Base-by-base conservation (phyloP, 805 yeast species). In the Zygotorulaspora florentina region DNA sequence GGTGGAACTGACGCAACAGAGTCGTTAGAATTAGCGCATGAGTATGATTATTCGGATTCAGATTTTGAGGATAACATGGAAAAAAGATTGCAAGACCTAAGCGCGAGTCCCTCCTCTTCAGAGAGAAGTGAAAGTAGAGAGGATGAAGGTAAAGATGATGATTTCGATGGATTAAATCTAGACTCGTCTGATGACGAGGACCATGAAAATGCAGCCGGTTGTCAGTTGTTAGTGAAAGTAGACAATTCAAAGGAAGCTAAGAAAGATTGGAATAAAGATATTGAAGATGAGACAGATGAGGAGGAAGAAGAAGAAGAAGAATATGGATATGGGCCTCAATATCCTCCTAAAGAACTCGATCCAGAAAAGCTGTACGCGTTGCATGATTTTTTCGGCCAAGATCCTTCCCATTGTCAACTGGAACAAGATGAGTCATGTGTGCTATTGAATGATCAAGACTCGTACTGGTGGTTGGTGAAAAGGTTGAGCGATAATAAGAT, bases 391-490 rank as follows among this genome's bases (percentile, higher is more conserved):
- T 75, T 74, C 42, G 98, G 97, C 1, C 95, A 96, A 4, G 96
- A 89, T 60, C 89, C 91, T 3, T 87, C 93, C 38, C 99, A 91
- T 67, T 85, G 96, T 54, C 80, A 84, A 47, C 73, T 91, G 9
- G 63, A 70, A 16, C 80, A 87, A 53, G 90, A 91, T 59, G 96
- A 88, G 57, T 82, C 95, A 1, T 91, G 95, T 52, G 71, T 77
- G 36, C 68, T 93, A 15, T 68, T 93, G 29, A 89, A 88, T 60
- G 99, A 93, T 60, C 82, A 85, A 40, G 96, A 93, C 66, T 77
- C 87, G 50, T 93, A 93, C 67, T 93, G 99, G 99, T 93, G 99
- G 98, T 71, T 91, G 9, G 91, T 93, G 55, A 65, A 76, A 57
- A 62, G 73, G 49, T 71, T 72, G 35, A 65, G 62, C 37, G 85